phyloP scores from a whole-genome alignment of 441 rosid species.

The Eruca vesicaria region DNA sequence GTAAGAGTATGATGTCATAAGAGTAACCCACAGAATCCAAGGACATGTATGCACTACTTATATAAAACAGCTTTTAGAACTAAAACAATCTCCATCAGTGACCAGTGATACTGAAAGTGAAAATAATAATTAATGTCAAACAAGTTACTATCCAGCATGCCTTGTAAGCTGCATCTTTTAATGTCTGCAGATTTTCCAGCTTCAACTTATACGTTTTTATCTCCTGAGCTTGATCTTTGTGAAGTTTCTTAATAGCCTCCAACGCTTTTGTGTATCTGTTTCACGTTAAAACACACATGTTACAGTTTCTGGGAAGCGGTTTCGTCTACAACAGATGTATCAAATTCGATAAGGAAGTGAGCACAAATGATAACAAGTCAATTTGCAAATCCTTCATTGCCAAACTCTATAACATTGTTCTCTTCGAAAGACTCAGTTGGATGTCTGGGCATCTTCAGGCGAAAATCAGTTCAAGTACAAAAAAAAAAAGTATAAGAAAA shows the following conservation, averaged over 20 bases:
- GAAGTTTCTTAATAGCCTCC: constrained; percentile 97
- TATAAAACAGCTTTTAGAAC: constrained; percentile 23
- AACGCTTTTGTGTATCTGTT: constrained; percentile 94
- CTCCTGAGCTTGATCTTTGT: constrained; percentile 95
- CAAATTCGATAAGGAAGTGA: constrained; percentile 2
- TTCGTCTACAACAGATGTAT: constrained; percentile 10
- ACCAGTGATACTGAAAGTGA: constrained; percentile 1
- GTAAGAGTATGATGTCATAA: constrained; percentile 32
- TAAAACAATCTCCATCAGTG: constrained; percentile 7
- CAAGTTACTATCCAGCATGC: constrained; percentile 35
- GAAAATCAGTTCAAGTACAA: background rate
- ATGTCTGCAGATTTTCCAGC: constrained; percentile 90
- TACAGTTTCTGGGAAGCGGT: constrained; percentile 9
- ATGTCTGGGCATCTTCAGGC: constrained; percentile 3
- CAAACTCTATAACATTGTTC: background rate
- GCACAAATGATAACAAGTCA: constrained; percentile 9
- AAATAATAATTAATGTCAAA: constrained; percentile 6
- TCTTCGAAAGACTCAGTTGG: background rate
- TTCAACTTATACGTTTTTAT: constrained; percentile 88
- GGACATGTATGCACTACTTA: no score
- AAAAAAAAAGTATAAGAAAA: background rate
- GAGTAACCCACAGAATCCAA: constrained; percentile 17
- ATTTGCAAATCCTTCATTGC: constrained; percentile 3
- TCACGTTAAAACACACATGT: constrained; percentile 15
- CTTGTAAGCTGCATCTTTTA: constrained; percentile 94